Evolutionary conservation across 2,329 filamentous ascomycete species (phyloP), one percentile per base, ranked within the genome.

Genomic region (Zymoseptoria crescenta): DNA sequence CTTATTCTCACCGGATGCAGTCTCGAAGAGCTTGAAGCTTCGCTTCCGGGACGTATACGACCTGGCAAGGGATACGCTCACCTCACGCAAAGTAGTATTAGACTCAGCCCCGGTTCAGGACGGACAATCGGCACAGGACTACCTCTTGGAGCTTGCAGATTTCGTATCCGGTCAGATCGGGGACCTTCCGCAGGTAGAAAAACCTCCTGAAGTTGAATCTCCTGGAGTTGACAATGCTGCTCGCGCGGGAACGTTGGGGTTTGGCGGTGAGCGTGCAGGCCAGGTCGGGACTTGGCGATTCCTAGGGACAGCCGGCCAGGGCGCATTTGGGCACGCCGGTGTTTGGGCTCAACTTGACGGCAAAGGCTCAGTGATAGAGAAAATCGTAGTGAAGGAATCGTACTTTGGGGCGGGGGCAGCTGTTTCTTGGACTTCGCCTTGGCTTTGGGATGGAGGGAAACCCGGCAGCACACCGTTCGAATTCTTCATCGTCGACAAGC

Each of bases 381-480:
- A 53, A 27, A 52, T 48, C 8, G 52, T 49, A 3, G 21, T 58
- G 52, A 58, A 58, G 45, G 56, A 58, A 20, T 35, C 56, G 29
- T 58, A 58, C 41, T 48, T 55, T 7, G 29, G 21, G 7, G 29
- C 56, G 30, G 10, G 49, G 4, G 27, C 41, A 27, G 56, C 41
- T 8, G 3, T 16, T 8, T 1, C 20, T 27, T 58, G 56, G 56
- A 41, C 50, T 28, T 8, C 10, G 13, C 6, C 10, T 5, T 49
- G 53, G 28, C n/a, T n/a, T 5, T 58, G 56, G 56, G 27, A 35
- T 51, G 41, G 13, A 19, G 20, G 24, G 7, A 35, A 35, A 8
- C 19, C 13, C 21, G 19, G 49, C 20, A 45, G 52, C 5, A 49
- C 41, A 10, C 56, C 56, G 1, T n/a, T 30, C n/a, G 56, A 55